phyloP scores from a whole-genome alignment of 2,329 filamentous ascomycete genomes.

The Cylindrodendrum hubeiense region DNA sequence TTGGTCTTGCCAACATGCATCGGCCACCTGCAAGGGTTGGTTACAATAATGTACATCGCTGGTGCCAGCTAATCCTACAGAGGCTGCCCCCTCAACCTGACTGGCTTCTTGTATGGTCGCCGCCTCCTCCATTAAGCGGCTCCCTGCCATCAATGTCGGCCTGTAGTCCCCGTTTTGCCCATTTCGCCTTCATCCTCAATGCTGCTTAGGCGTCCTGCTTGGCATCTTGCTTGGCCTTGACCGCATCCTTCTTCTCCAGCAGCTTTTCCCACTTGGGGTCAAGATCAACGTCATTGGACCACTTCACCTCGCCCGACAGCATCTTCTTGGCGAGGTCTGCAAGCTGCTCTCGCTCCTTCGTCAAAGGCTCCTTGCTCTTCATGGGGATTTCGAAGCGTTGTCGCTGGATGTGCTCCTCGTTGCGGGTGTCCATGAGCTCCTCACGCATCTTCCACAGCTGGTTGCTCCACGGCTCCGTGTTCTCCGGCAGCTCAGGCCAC shows the following conservation, averaged over 20 bases:
- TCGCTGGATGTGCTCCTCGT: constrained; percentile 49
- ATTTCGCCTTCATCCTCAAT: constrained; percentile 11
- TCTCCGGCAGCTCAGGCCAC: constrained; percentile 80
- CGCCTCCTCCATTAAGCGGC: constrained; percentile 40
- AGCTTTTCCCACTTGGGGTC: constrained; percentile 61
- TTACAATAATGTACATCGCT: constrained; percentile 51
- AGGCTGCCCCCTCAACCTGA: constrained; percentile 19
- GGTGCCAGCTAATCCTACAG: constrained; percentile 46
- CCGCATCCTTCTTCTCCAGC: constrained; percentile 41
- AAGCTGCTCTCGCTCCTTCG: constrained; percentile 60
- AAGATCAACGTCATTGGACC: constrained; percentile 63
- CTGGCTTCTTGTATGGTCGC: constrained; percentile 28
- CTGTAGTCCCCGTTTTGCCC: constrained; percentile 22
- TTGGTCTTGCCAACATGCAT: constrained; percentile 38
- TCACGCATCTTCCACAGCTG: constrained; percentile 67
- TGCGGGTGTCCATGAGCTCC: constrained; percentile 58
- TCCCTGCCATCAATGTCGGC: constrained; percentile 20
- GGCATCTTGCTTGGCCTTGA: constrained; percentile 39
- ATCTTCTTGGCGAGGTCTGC: constrained; percentile 75
- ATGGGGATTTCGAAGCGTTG: constrained; percentile 52
- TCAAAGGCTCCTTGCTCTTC: constrained; percentile 56
- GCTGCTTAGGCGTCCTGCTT: constrained; percentile 38
- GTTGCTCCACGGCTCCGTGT: constrained; percentile 74
- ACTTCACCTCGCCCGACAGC: constrained; percentile 70
- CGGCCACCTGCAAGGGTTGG: constrained; percentile 35